Evolutionary conservation across 2,329 filamentous ascomycete species (phyloP).

Genomic region (Talaromyces sp.): DNA sequence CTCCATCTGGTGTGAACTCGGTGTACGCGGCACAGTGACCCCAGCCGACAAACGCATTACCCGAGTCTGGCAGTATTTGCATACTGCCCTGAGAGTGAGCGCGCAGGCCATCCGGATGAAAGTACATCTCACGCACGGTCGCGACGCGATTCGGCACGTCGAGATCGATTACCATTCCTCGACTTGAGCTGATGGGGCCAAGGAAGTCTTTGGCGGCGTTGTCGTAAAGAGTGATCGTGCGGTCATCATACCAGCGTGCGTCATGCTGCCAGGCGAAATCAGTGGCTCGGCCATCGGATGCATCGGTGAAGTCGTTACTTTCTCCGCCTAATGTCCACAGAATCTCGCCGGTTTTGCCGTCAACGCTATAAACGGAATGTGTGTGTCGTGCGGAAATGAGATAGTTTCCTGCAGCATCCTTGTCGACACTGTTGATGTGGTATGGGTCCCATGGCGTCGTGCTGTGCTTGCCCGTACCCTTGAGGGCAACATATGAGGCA

Average conservation of each 20-base stretch:
- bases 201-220: slow-evolving; percentile 23
- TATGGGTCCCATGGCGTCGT: slow-evolving; percentile 48
- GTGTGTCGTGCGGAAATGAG: slow-evolving; percentile 49
- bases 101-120: slow-evolving; percentile 33
- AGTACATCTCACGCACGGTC: slow-evolving; percentile 31
- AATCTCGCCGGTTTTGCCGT: slow-evolving; percentile 43
- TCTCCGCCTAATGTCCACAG: slow-evolving; percentile 48
- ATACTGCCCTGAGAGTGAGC: slow-evolving; percentile 37
- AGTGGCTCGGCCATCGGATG: slow-evolving; percentile 4
- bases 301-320: slow-evolving; percentile 5
- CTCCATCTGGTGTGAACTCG: slow-evolving; percentile 46
- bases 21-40: slow-evolving; percentile 47
- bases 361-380: slow-evolving; percentile 44
- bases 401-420: slow-evolving; percentile 48
- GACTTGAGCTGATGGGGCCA: slow-evolving; percentile 23
- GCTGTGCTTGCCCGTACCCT: slow-evolving; percentile 14
- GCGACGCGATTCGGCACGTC: slow-evolving; percentile 36
- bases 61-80: slow-evolving; percentile 31
- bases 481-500: slow-evolving; percentile 14
- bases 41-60: slow-evolving; percentile 46
- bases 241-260: slow-evolving; percentile 15
- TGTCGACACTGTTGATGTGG: slow-evolving; percentile 53
- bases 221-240: slow-evolving; percentile 31
- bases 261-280: slow-evolving; percentile 10
- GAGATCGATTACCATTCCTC: slow-evolving; percentile 40